These are phyloP conservation scores for Phialophora macrospora DNA, from an alignment of 2,329 filamentous ascomycete species.

Conservation along the genomic window DNA sequence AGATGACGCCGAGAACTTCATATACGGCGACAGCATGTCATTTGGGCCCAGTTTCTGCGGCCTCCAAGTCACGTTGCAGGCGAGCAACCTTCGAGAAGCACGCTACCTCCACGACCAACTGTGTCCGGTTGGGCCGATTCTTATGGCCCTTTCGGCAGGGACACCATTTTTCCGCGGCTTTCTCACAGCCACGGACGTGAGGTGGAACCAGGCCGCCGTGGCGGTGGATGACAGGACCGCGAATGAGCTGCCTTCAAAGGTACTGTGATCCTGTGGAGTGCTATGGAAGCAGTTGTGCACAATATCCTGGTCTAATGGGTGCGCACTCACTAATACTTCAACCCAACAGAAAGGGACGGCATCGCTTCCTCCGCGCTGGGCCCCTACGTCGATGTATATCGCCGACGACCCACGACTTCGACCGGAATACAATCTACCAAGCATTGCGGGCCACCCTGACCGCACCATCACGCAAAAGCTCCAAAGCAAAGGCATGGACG, in stretches of 20 bases:
- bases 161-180: constrained; percentile 98
- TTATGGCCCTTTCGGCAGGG: constrained; percentile 88
- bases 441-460: background rate
- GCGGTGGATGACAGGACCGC: constrained; percentile 89
- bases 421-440: constrained; percentile 65
- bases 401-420: constrained; percentile 84
- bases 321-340: background rate
- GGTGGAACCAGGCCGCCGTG: constrained; percentile 94
- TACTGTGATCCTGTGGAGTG: background rate
- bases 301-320: too few relatives aligned
- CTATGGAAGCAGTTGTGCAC: too few relatives aligned
- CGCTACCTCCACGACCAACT: constrained; percentile 92
- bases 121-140: constrained; percentile 86
- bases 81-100: constrained; percentile 93
- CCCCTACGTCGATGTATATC: constrained; percentile 73
- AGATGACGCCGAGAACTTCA: constrained; percentile 84
- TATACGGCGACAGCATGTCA: constrained; percentile 99
- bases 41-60: constrained; percentile 99
- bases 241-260: constrained; percentile 67
- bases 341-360: constrained; percentile 51
- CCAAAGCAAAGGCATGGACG: constrained; percentile 85
- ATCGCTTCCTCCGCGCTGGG: constrained; percentile 90
- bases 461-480: constrained; percentile 78
- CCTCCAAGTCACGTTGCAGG: constrained; percentile 95
- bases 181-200: constrained; percentile 88